Percentiles rank a stretch among this genome's conserved stretches.
Conservation (phyloP, 2,329 filamentous ascomycete species). For the Neonectria neomacrospora region DNA sequence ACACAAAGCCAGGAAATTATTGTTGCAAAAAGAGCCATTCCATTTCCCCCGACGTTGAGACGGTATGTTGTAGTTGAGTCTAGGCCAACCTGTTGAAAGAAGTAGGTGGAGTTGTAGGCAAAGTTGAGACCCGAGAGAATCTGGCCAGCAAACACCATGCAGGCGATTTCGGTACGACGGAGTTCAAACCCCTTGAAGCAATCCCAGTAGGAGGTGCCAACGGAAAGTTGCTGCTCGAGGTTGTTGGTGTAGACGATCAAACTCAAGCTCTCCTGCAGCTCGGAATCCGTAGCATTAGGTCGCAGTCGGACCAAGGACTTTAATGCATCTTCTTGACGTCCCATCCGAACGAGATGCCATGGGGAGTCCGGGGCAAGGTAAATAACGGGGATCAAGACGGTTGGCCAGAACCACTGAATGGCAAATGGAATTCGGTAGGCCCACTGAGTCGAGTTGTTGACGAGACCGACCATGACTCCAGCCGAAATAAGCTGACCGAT, state of each 20-base stretch:
- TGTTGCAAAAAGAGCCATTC: constrained; percentile 56
- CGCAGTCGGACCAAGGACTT: constrained; percentile 48
- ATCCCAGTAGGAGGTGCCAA: constrained; percentile 54
- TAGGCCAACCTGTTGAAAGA: constrained; percentile 54
- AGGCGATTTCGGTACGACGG: constrained; percentile 52
- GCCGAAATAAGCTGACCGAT: constrained; percentile 59
- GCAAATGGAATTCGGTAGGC: constrained; percentile 60
- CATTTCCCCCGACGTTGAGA: constrained; percentile 53
- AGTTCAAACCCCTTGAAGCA: constrained; percentile 57
- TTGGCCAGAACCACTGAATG: constrained; percentile 61
- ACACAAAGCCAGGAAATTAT: constrained; percentile 55
- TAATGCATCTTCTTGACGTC: constrained; percentile 48
- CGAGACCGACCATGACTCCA: constrained; percentile 42
- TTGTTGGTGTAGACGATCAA: constrained; percentile 57
- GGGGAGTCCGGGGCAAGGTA: constrained; percentile 60
- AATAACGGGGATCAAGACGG: constrained; percentile 53
- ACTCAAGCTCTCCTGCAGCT: constrained; percentile 52
- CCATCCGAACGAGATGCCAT: constrained; percentile 55
- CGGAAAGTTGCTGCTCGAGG: constrained; percentile 50
- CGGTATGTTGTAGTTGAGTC: constrained; percentile 45
- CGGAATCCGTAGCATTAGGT: constrained; percentile 38
- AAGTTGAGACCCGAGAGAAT: constrained; percentile 50
- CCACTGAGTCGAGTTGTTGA: constrained; percentile 52
- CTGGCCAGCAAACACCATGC: constrained; percentile 51
- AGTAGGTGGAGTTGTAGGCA: constrained; percentile 55